These are phyloP conservation scores for Botrytis medusae DNA, from an alignment of 2,329 filamentous ascomycete genomes.

Conservation along the genomic window DNA sequence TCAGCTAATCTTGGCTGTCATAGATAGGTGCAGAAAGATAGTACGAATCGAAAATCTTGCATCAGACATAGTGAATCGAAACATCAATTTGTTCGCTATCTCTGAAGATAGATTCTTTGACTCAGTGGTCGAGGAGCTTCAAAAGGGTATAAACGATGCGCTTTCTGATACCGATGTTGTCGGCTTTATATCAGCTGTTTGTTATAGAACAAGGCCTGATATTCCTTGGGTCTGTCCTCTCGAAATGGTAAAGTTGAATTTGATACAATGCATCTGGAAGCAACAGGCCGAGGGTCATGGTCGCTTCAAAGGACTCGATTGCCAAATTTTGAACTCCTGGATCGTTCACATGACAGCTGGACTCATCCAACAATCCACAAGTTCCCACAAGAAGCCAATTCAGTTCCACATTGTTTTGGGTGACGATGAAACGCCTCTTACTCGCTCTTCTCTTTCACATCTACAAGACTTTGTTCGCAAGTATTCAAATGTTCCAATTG, in stretches of 20 bases:
- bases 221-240: constrained; percentile 48
- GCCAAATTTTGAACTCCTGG: constrained; percentile 66
- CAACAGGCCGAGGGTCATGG: constrained; percentile 28
- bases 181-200: constrained; percentile 81
- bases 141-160: constrained; percentile 53
- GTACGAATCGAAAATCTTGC: constrained; percentile 76
- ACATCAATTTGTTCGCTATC: constrained; percentile 41
- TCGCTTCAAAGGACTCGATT: constrained; percentile 55
- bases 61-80: constrained; percentile 56
- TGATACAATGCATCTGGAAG: constrained; percentile 36
- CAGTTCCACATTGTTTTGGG: constrained; percentile 84
- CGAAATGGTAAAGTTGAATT: constrained; percentile 29
- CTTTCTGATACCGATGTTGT: constrained; percentile 67
- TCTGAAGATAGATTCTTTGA: constrained; percentile 41
- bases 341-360: constrained; percentile 65
- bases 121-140: constrained; percentile 43
- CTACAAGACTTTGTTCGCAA: constrained; percentile 70
- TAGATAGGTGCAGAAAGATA: constrained; percentile 63
- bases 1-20: not conserved
- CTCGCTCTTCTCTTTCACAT: constrained; percentile 70
- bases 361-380: constrained; percentile 50
- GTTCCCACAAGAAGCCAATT: constrained; percentile 64
- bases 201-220: constrained; percentile 73
- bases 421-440: constrained; percentile 72
- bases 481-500: constrained; percentile 69